Evolutionary conservation across 169 alveolate genomes (phyloP).

Genomic region (Eimeria praecox): DNA sequence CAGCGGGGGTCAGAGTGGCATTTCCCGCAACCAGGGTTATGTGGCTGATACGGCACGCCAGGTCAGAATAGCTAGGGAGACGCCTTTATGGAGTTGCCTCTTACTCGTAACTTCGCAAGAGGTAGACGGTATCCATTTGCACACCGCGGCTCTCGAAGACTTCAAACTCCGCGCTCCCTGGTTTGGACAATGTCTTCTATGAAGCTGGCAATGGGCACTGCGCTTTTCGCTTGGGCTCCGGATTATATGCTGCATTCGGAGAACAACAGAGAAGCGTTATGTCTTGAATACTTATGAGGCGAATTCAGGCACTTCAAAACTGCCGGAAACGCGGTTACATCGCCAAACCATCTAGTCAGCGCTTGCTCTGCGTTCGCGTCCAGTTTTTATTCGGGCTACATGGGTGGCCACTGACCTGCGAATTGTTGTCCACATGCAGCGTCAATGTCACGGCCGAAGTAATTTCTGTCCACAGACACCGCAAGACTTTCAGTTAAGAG

Average conservation of each 20-base stretch:
- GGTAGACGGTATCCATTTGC: background rate
- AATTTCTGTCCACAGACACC: conserved; percentile 84
- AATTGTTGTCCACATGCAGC: conserved; percentile 92
- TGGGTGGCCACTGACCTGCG: conserved; percentile 26
- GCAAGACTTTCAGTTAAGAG: background rate
- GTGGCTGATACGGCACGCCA: background rate
- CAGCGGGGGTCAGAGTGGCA: background rate
- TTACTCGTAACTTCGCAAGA: background rate
- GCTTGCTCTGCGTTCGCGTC: background rate
- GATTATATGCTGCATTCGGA: conserved; percentile 37
- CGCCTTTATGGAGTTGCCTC: background rate
- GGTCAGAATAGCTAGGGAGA: background rate
- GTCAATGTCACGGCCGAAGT: conserved; percentile 90
- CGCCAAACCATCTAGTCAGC: background rate
- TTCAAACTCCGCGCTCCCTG: background rate
- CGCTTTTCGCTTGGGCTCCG: conserved; percentile 26
- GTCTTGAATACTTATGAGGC: background rate
- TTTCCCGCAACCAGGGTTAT: background rate
- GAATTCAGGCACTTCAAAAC: background rate
- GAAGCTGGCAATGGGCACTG: background rate
- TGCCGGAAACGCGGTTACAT: background rate
- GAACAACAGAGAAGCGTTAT: background rate
- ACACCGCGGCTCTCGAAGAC: background rate
- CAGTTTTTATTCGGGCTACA: background rate
- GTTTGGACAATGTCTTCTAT: background rate